Evolutionary conservation across 108 stramenopile species (phyloP), one percentile per base, ranked within the genome.

Genomic region (Discostella pseudostelligera): DNA sequence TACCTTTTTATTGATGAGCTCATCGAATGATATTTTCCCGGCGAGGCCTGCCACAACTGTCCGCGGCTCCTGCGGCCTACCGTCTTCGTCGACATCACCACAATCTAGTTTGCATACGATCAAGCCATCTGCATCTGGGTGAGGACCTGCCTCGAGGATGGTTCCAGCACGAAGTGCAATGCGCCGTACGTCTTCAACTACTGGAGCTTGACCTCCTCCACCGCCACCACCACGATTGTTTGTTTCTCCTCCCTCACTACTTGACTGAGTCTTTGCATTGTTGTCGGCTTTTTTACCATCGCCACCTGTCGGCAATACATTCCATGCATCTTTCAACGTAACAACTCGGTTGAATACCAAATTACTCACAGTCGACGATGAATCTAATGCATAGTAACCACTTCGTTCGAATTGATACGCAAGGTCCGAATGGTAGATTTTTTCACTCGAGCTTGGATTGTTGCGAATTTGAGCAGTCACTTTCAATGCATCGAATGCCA

Each of bases 301-400:
- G 39, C 46, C 57, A 29, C 53, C 49, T 25, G 65, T 35, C n/a
- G 47, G 44, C n/a, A 54, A 46, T 37, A 62, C 65, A 20, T 44
- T 83, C 96, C 96, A 96, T 10, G 92, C 83, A 70, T 96, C 96
- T 7, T 81, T 78, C 11, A 96, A 65, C 0, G 93, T 92, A 0
- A 87, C 91, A 28, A 94, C 87, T 44, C 93, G 87, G 65, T 96
- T 96, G 83, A 96, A 91, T 0, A 92, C 82, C 28, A 94, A 67
- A 39, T 83, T 81, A 25, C 78, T 67, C 21, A 60, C 81, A 9
- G 79, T 83, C 3, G 85, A 76, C 22, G 67, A 78, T 24, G 81
- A 59, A 58, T 96, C 94, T 42, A 93, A 66, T 51, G 90, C 82
- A 66, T 88, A 96, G 71, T 93, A 96, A 8, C 95, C 95, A 61